phyloP scores from a whole-genome alignment of 768 basidiomycete genomes.

The Chalciporus piperatus region DNA sequence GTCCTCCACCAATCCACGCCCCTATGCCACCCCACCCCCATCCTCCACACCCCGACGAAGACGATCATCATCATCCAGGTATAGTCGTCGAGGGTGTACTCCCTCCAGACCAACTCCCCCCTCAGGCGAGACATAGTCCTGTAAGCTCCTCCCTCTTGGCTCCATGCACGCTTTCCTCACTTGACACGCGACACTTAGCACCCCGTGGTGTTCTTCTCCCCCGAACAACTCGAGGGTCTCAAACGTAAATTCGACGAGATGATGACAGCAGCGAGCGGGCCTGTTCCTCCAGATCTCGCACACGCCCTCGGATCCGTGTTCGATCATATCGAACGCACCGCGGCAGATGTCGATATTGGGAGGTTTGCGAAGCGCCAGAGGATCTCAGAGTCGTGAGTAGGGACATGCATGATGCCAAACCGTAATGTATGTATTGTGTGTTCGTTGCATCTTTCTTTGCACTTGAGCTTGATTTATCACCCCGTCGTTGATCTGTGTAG shows the following conservation, averaged over 20 bases:
- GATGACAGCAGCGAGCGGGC: conserved; percentile 30
- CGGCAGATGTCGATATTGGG: conserved; percentile 23
- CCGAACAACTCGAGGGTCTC: conserved; percentile 29
- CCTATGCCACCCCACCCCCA: conserved; percentile 11
- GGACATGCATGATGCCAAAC: no score
- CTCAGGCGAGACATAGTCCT: conserved; percentile 14
- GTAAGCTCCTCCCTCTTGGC: conserved; percentile 13
- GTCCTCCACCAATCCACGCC: conserved; percentile 6
- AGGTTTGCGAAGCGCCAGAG: conserved; percentile 27
- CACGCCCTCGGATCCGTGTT: conserved; percentile 33
- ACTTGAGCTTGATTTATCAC: no score
- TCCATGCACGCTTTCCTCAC: no score
- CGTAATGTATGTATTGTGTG: no score
- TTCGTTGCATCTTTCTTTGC: no score
- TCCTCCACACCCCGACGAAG: conserved; percentile 15
- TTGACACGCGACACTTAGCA: no score
- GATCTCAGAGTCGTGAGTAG: conserved; percentile 9
- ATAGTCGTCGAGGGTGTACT: conserved; percentile 14
- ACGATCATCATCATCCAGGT: conserved; percentile 7
- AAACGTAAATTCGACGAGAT: conserved; percentile 32
- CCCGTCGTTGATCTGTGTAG: no score
- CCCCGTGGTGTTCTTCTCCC: conserved; percentile 31
- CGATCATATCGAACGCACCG: conserved; percentile 33
- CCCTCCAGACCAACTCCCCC: conserved; percentile 13
- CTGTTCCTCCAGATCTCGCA: conserved; percentile 30